Conservation (phyloP, 371 early-diverging fungal genomes). For the Rhizomucor miehei region DNA sequence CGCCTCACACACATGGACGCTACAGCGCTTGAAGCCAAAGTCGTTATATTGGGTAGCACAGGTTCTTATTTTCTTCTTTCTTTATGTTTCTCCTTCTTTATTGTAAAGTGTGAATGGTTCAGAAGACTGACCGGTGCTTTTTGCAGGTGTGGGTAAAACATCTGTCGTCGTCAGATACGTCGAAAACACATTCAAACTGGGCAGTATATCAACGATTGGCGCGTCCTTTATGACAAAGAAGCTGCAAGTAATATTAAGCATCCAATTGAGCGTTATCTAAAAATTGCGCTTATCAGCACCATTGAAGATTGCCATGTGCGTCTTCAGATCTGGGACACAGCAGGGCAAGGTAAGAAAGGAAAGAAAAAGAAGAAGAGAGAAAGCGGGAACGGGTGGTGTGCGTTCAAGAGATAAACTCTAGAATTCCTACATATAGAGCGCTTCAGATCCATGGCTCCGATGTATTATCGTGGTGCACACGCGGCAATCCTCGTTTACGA, state of each 20-base stretch:
- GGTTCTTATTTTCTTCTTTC: constrained; percentile 35
- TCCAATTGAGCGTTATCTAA: neutral
- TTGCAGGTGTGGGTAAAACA: constrained; percentile 67
- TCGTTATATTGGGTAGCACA: constrained; percentile 65
- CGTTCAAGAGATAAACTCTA: too few species aligned
- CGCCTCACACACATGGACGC: neutral
- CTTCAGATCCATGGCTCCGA: constrained; percentile 71
- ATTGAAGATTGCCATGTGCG: constrained; percentile 57
- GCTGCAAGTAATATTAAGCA: constrained; percentile 32
- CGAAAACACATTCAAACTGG: constrained; percentile 66
- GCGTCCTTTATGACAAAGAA: constrained; percentile 72
- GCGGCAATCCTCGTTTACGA: constrained; percentile 96
- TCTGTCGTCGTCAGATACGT: constrained; percentile 70
- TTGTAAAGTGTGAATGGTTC: neutral
- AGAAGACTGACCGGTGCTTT: neutral
- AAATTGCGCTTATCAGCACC: constrained; percentile 21
- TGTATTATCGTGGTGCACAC: constrained; percentile 96
- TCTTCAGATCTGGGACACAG: constrained; percentile 86
- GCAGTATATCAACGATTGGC: constrained; percentile 71
- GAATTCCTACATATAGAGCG: constrained; percentile 33
- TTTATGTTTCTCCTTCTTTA: constrained; percentile 4
- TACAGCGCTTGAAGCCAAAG: constrained; percentile 59
- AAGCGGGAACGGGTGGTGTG: too few species aligned
- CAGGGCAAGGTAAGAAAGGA: constrained; percentile 79
- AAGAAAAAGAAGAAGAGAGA: constrained; percentile 38